phyloP scores from a whole-genome alignment of 768 basidiomycete genomes.

The Xerocomellus chrysenteron region DNA sequence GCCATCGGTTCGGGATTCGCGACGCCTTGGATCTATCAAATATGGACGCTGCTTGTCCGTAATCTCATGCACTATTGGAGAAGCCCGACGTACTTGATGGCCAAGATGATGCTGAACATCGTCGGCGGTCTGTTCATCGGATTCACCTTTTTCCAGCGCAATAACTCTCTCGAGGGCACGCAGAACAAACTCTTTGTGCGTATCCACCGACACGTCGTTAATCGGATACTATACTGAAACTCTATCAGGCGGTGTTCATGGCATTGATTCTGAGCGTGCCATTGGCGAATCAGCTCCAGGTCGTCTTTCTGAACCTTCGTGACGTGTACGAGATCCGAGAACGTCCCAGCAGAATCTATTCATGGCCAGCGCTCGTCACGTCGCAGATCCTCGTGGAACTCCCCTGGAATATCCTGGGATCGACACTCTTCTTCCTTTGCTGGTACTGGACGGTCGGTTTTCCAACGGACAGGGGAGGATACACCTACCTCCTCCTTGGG shows the following conservation, averaged over 20 bases:
- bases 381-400: conserved; percentile 56
- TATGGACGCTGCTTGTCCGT: conserved; percentile 43
- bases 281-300: conserved; percentile 62
- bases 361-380: conserved; percentile 58
- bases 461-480: conserved; percentile 52
- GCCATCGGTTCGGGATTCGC: conserved; percentile 48
- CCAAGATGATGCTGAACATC: conserved; percentile 56
- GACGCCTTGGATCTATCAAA: conserved; percentile 52
- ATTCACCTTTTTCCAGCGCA: conserved; percentile 62
- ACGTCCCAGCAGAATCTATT: conserved; percentile 62
- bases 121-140: conserved; percentile 55
- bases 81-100: conserved; percentile 57
- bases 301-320: conserved; percentile 58
- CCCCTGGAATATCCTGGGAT: conserved; percentile 61
- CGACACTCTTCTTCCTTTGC: conserved; percentile 57
- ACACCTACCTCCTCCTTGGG: conserved; percentile 53
- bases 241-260: conserved; percentile 52
- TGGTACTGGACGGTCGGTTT: conserved; percentile 76
- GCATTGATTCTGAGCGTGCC: conserved; percentile 50
- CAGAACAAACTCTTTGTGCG: conserved; percentile 67
- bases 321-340: conserved; percentile 65
- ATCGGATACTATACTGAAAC: neutral
- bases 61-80: conserved; percentile 51
- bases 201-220: conserved; percentile 12
- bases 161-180: conserved; percentile 53